These are phyloP conservation scores for Mucor irregularis DNA, from an alignment of 371 early-diverging fungal species.

Conservation along the genomic window DNA sequence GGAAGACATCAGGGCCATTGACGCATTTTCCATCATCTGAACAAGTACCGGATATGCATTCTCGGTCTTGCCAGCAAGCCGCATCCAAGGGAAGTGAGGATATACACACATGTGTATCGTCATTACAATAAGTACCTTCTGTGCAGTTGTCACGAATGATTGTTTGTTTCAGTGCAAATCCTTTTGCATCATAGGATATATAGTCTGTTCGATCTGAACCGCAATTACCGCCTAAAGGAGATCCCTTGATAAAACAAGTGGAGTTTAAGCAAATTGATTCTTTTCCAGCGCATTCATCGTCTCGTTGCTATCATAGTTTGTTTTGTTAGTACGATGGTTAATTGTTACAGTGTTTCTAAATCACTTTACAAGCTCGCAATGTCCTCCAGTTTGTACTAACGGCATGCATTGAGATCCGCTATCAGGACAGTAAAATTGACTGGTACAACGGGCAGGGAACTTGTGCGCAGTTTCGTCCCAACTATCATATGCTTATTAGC, in stretches of 20 bases:
- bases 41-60: constrained; percentile 21
- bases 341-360: neutral
- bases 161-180: constrained; percentile 19
- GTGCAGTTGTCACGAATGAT: constrained; percentile 37
- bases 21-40: constrained; percentile 13
- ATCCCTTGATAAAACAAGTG: constrained; percentile 24
- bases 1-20: constrained; percentile 18
- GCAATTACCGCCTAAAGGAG: constrained; percentile 26
- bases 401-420: constrained; percentile 23
- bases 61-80: constrained; percentile 26
- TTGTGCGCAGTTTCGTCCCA: constrained; percentile 17
- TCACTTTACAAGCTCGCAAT: constrained; percentile 22
- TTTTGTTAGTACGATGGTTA: neutral
- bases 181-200: constrained; percentile 28
- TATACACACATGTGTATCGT: constrained; percentile 7
- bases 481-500: constrained; percentile 1
- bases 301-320: constrained; percentile 19
- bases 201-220: constrained; percentile 36
- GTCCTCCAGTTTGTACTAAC: constrained; percentile 7
- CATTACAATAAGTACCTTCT: constrained; percentile 18
- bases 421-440: constrained; percentile 28
- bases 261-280: constrained; percentile 26
- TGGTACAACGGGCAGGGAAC: constrained; percentile 23
- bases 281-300: constrained; percentile 28
- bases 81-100: neutral